Evolutionary conservation across 352 stramenopile species (phyloP).

Genomic region (Pythium guiyangense): DNA sequence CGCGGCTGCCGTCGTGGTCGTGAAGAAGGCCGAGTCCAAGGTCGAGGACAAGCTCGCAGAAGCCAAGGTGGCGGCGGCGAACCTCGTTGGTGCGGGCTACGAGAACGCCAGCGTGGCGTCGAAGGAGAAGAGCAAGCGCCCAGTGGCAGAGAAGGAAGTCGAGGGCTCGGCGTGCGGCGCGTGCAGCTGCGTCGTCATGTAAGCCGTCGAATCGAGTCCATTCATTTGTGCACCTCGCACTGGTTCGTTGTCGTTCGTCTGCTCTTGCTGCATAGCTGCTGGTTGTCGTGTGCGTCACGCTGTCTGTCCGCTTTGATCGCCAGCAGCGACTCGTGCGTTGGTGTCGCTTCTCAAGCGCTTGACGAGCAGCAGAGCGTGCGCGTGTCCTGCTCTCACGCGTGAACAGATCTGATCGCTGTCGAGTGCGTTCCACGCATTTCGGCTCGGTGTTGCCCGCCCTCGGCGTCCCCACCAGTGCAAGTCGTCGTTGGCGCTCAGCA

Average conservation of each 20-base stretch:
- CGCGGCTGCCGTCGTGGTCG: conserved; percentile 11
- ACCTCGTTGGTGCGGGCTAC: conserved; percentile 47
- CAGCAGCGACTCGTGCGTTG: too few relatives aligned
- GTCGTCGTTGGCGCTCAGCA: conserved; percentile 31
- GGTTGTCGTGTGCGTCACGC: not conserved
- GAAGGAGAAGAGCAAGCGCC: conserved; percentile 38
- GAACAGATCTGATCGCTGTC: conserved; percentile 2
- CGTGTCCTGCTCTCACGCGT: conserved; percentile 18
- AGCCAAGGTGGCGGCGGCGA: conserved; percentile 45
- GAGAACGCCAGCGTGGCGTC: conserved; percentile 56
- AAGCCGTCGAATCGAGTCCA: conserved; percentile 17
- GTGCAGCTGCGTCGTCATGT: conserved; percentile 61
- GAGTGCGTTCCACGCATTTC: conserved; percentile 7
- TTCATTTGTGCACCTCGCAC: not conserved
- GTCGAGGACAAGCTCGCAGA: conserved; percentile 27
- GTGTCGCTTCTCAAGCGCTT: not conserved
- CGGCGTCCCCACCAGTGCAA: conserved; percentile 51
- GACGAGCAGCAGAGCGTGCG: conserved; percentile 27
- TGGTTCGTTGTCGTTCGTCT: not conserved
- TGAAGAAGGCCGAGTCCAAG: conserved; percentile 19
- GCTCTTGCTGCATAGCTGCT: not conserved
- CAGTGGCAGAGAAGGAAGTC: conserved; percentile 38
- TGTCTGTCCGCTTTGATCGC: not conserved
- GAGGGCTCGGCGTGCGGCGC: conserved; percentile 46
- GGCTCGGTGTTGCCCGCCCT: not conserved